Conservation (phyloP, 1,284 basidiomycete genomes). For the Tausonia pullulans region DNA sequence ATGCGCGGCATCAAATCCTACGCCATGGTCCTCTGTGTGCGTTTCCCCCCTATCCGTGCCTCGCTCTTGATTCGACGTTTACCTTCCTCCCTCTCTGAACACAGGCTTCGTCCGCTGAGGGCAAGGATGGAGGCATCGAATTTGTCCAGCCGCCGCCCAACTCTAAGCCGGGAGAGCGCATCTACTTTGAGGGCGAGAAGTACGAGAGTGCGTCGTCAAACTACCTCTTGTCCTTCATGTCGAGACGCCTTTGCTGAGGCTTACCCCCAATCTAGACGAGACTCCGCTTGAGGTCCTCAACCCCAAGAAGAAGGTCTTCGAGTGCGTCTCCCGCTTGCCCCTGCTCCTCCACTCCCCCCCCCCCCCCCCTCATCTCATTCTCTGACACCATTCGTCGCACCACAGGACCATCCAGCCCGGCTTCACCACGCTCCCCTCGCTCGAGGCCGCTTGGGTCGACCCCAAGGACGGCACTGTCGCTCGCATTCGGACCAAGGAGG, state of each 20-base stretch:
- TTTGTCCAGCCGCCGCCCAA: constrained; percentile 76
- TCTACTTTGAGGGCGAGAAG: constrained; percentile 83
- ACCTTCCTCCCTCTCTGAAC: not conserved
- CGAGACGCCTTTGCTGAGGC: not conserved
- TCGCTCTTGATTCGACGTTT: not conserved
- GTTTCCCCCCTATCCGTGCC: constrained; percentile 23
- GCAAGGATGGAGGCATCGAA: constrained; percentile 87
- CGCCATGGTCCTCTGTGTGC: constrained; percentile 86
- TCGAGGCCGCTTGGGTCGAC: constrained; percentile 84
- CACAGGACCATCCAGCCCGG: constrained; percentile 33
- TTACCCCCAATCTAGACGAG: constrained; percentile 40
- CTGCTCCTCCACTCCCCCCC: not conserved
- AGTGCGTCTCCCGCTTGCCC: constrained; percentile 52
- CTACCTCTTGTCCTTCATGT: not conserved
- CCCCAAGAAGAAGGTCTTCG: constrained; percentile 96
- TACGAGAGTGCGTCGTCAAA: constrained; percentile 52
- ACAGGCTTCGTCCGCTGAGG: constrained; percentile 75
- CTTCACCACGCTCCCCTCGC: constrained; percentile 73
- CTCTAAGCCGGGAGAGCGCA: constrained; percentile 74
- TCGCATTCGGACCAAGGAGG: constrained; percentile 72
- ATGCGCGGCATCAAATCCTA: constrained; percentile 95
- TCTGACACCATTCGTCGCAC: not conserved
- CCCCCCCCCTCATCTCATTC: not conserved
- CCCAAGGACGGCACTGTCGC: constrained; percentile 60
- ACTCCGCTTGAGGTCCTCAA: constrained; percentile 71